Base-by-base conservation (phyloP, 225 moss, liverwort and hornwort genomes). In the Straminergon stramineum region DNA sequence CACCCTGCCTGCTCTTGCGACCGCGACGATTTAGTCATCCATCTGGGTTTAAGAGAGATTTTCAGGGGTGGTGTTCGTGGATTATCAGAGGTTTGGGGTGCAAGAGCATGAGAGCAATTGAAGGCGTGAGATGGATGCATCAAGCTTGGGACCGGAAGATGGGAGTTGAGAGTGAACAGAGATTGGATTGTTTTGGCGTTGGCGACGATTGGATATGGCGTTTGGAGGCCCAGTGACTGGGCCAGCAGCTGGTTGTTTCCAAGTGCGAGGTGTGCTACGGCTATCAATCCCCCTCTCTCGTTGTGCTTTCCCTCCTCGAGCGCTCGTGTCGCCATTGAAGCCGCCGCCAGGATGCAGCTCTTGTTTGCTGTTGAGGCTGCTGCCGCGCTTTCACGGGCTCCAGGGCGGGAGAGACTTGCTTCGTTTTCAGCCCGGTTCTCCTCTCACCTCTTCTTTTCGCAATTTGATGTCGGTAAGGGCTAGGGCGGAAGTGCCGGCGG, bases 171-270 rank as follows among this genome's bases (percentile, higher is more conserved):
- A 26, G 14, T 74, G 85, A 73, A 66, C 58, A 85, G 32, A 60
- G 20, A 84, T 52, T 60, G n/a, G 74, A 67, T 66, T 43, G 20
- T 80, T 28, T 55, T 79, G 76, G 87, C 67, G 48, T 84, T 73
- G 87, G 61, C 87, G 75, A 68, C 81, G 80, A 88, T 84, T 84
- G 91, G 90, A 39, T 66, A 94, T 94, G 94, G 94, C 89, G 66
- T 88, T 94, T 89, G 88, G 92, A 55, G 91, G 89, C 58, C 93
- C 91, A 81, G 91, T 94, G 91, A 60, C 90, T 79, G 91, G 86
- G 78, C 91, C 94, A 77, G 92, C 91, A 71, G 89, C 79, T 51
- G 93, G 93, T 52, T 94, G 90, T 60, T 55, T 83, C 66, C 94
- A 92, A 90, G 91, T 90, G 82, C 92, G 92, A 77, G 90, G 92